Evolutionary conservation across 768 basidiomycete genomes (phyloP).

Genomic region (Porpolomopsis calyptriformis): DNA sequence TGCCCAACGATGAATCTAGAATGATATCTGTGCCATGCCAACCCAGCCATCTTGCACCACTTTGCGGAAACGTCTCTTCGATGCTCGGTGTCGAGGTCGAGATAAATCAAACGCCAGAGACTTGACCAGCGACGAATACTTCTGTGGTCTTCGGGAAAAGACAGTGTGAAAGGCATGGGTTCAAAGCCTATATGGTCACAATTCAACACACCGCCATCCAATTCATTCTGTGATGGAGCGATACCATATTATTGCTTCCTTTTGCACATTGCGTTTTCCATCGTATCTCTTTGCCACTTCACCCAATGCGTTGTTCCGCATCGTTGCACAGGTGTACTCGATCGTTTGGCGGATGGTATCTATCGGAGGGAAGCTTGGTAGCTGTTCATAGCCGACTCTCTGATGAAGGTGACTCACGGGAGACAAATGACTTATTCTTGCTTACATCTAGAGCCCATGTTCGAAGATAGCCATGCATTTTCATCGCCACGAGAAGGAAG

Average conservation of each 20-base stretch:
- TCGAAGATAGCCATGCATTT: conserved; percentile 73
- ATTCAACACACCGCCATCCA: background rate
- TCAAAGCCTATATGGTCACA: conserved; percentile 59
- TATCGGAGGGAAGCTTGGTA: conserved; percentile 20
- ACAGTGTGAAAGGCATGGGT: conserved; percentile 67
- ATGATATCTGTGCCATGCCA: conserved; percentile 6
- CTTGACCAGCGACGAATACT: conserved; percentile 37
- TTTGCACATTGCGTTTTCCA: conserved; percentile 36
- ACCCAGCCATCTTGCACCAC: conserved; percentile 37
- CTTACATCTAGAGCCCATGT: conserved; percentile 40
- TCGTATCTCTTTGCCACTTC: conserved; percentile 28
- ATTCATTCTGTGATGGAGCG: no score
- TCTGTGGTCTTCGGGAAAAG: conserved; percentile 41
- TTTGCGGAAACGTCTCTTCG: conserved; percentile 33
- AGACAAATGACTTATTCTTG: conserved; percentile 41
- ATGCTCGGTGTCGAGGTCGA: conserved; percentile 33
- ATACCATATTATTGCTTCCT: conserved; percentile 51
- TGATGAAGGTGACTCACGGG: conserved; percentile 30
- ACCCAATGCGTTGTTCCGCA: conserved; percentile 35
- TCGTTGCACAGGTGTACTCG: conserved; percentile 40
- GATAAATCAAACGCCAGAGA: conserved; percentile 41
- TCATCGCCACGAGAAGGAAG: conserved; percentile 73
- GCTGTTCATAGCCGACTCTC: background rate
- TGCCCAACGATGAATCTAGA: no score
- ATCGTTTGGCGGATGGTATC: conserved; percentile 57